Evolutionary conservation across 2,329 filamentous ascomycete genomes (phyloP), one percentile per base, ranked within the genome.

Genomic region (Cryoendolithus antarcticus): DNA sequence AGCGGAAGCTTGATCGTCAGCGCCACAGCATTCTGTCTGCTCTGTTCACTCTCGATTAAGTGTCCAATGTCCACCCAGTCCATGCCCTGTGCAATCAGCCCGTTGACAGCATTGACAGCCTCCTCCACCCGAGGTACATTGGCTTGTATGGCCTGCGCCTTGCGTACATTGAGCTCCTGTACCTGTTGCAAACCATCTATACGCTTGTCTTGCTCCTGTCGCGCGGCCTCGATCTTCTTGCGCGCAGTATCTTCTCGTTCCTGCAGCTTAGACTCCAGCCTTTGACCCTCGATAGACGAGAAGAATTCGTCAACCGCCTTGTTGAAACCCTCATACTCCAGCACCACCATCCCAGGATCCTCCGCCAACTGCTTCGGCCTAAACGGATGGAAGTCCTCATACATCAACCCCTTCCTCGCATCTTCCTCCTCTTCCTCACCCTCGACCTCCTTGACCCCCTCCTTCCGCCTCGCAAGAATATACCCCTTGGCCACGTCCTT

Each of bases 351-450:
- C 0, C 69, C 64, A 27, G 24, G 24, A 40, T 86, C 77, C 5
- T 73, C 68, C 44, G 79, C 75, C 45, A 93, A 83, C 49, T 96
- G 89, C 13, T 71, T 67, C 0, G 91, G 91, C 31, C 81, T 67
- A 59, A 96, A 96, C 0, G 91, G 91, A 50, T 96, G 89, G 52
- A 95, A 96, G 52, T 98, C 91, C 40, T 95, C 83, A 54, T 95
- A 98, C 2, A 93, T 65, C 4, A 91, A 56, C 9, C 57, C 61
- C 4, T 47, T 34, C 12, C 41, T 59, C 7, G 62, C 58, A 21
- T 54, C 54, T 24, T 49, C 50, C 38, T 56, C 58, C 12, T 62
- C 47, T 0, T 40, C 43, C 8, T 41, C 34, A 8, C 24, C 24
- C 5, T 27, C 24, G 8, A 36, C 42, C 45, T 33, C 55, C 47